Evolutionary conservation across 441 rosid genomes (phyloP).

Genomic region (Mallotus repandus): DNA sequence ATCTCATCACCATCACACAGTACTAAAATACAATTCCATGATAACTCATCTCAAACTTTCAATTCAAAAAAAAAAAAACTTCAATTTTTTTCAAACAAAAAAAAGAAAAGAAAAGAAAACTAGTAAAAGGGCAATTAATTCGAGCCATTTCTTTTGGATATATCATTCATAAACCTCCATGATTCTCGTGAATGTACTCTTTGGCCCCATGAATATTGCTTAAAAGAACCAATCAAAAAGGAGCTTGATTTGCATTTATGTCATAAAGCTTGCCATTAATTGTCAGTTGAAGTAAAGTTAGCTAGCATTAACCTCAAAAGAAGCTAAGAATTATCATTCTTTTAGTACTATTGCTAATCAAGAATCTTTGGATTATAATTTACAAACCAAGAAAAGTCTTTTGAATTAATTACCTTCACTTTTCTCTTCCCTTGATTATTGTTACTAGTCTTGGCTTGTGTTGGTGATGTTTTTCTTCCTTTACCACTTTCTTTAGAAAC

Average conservation of each 20-base stretch:
- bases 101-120: too few relatives aligned
- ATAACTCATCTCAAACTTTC: too few relatives aligned
- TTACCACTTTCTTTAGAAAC: conserved; percentile 38
- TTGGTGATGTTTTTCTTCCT: conserved; percentile 42
- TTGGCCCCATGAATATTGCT: conserved; percentile 6
- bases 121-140: too few relatives aligned
- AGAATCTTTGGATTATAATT: too few relatives aligned
- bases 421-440: conserved; percentile 63
- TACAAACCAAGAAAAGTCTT: neutral
- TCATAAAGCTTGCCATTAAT: too few relatives aligned
- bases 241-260: too few relatives aligned
- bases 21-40: neutral
- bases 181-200: conserved; percentile 31
- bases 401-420: conserved; percentile 51
- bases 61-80: too few relatives aligned
- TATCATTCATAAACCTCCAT: conserved; percentile 9
- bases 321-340: too few relatives aligned
- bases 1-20: neutral
- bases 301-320: too few relatives aligned
- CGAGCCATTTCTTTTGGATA: neutral
- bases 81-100: neutral
- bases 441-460: conserved; percentile 31
- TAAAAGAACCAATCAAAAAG: neutral
- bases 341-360: too few relatives aligned
- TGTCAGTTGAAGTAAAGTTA: too few relatives aligned